phyloP scores from a whole-genome alignment of 2,329 filamentous ascomycete genomes.

The Ceratocystis huliohia region DNA sequence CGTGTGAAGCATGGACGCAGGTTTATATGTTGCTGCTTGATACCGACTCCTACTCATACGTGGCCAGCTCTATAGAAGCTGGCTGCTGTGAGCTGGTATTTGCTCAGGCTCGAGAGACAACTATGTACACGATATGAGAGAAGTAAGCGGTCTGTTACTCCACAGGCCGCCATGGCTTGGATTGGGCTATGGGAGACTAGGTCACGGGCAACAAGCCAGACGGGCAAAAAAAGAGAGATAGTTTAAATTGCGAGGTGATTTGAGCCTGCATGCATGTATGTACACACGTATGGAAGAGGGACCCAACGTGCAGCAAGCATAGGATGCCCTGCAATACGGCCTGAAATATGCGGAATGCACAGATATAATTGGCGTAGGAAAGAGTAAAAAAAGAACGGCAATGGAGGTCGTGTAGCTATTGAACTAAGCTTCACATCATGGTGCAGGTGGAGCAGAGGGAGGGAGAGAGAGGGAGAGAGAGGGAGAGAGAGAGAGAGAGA shows the following conservation, averaged over 20 bases:
- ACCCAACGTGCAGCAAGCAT: background rate
- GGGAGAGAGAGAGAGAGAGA: background rate
- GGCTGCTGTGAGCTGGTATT: background rate
- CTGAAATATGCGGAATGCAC: conserved; percentile 7
- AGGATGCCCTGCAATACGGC: conserved; percentile 4
- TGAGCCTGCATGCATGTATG: background rate
- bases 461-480: background rate
- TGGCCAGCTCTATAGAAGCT: background rate
- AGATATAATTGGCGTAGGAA: background rate
- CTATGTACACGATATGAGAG: background rate
- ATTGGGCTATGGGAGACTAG: no score
- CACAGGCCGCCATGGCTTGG: no score
- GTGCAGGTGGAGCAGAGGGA: background rate
- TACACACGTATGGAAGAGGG: background rate
- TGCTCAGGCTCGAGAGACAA: background rate
- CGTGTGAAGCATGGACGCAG: background rate
- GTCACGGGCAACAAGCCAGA: background rate
- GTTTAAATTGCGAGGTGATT: background rate
- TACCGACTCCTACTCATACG: background rate
- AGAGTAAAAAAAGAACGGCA: background rate
- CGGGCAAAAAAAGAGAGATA: background rate
- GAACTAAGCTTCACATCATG: background rate
- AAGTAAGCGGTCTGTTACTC: background rate
- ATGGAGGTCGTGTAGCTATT: background rate
- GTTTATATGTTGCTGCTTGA: background rate